Evolutionary conservation across 495 filamentous ascomycete genomes (phyloP).

Genomic region (Parmelia sp.): DNA sequence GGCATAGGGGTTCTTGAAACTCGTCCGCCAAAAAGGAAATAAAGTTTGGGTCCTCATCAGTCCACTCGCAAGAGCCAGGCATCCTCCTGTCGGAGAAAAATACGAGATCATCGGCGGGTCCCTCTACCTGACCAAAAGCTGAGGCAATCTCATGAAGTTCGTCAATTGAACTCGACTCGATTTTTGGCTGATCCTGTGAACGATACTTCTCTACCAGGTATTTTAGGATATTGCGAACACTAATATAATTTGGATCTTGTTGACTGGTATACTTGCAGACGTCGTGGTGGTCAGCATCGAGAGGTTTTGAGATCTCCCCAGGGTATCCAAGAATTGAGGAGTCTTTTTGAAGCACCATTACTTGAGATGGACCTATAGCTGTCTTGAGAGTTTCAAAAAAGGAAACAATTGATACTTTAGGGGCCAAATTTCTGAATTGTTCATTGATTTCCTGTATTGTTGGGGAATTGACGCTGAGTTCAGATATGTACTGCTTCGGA

Average conservation of each 20-base stretch:
- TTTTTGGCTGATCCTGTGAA: conserved; percentile 16
- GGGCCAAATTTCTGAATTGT: conserved; percentile 36
- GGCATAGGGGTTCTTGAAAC: conserved; percentile 25
- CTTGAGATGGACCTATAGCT: conserved; percentile 26
- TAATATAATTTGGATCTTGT: conserved; percentile 37
- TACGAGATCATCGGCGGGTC: conserved; percentile 27
- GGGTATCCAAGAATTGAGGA: conserved; percentile 40
- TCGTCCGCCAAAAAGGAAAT: conserved; percentile 27
- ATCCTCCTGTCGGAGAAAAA: not conserved
- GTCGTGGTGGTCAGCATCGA: conserved; percentile 42
- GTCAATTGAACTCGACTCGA: not conserved
- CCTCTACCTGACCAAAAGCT: conserved; percentile 21
- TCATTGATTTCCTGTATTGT: conserved; percentile 41
- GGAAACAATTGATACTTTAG: conserved; percentile 33
- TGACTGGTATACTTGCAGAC: conserved; percentile 42
- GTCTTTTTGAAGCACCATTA: conserved; percentile 38
- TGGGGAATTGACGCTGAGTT: conserved; percentile 33
- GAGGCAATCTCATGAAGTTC: conserved; percentile 21
- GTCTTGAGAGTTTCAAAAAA: conserved; percentile 44
- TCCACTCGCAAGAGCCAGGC: conserved; percentile 14
- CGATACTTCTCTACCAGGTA: not conserved
- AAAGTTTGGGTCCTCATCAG: conserved; percentile 21
- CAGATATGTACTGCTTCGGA: conserved; percentile 37
- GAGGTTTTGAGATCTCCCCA: conserved; percentile 32
- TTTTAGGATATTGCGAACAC: conserved; percentile 29